A percentile compares a stretch with the other conserved stretches of the same genome.
Conservation (phyloP, 2,329 filamentous ascomycete genomes). For the Arthrobotrys megalospora region DNA sequence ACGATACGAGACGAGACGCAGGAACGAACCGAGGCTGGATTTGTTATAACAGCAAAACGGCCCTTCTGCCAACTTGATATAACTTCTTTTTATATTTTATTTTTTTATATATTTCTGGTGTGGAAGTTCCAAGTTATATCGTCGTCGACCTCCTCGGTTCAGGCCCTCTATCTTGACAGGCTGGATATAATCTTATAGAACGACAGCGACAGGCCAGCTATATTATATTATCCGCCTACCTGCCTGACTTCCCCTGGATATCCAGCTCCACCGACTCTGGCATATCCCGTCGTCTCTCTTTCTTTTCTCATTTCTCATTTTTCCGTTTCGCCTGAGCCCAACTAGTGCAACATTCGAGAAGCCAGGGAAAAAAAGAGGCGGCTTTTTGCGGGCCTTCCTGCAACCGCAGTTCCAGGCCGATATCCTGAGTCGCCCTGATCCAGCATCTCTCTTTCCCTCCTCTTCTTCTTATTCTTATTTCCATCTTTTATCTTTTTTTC, state of each 20-base stretch:
- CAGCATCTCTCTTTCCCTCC: neutral
- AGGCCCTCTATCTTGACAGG: neutral
- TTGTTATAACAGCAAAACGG: neutral
- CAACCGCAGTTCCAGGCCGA: slow-evolving; percentile 15
- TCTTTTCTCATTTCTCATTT: neutral
- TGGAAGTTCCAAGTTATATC: too few species aligned
- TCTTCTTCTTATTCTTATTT: neutral
- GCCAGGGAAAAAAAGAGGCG: slow-evolving; percentile 47
- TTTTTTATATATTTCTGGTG: too few species aligned
- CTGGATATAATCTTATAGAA: neutral
- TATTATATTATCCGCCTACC: too few species aligned
- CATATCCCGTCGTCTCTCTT: slow-evolving; percentile 10
- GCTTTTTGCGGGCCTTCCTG: slow-evolving; percentile 50
- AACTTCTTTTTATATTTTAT: too few species aligned
- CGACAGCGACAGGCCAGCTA: neutral
- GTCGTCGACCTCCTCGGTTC: slow-evolving; percentile 1
- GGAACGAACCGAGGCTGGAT: slow-evolving; percentile 46
- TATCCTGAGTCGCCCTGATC: neutral
- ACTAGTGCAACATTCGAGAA: slow-evolving; percentile 16
- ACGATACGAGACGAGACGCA: slow-evolving; percentile 26
- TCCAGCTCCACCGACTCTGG: neutral
- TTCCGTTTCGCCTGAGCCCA: slow-evolving; percentile 11
- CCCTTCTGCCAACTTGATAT: neutral
- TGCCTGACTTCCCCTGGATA: neutral
- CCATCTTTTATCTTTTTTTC: neutral